Evolutionary conservation across 2,329 filamentous ascomycete genomes (phyloP).

Genomic region (Paraphoma sp.): DNA sequence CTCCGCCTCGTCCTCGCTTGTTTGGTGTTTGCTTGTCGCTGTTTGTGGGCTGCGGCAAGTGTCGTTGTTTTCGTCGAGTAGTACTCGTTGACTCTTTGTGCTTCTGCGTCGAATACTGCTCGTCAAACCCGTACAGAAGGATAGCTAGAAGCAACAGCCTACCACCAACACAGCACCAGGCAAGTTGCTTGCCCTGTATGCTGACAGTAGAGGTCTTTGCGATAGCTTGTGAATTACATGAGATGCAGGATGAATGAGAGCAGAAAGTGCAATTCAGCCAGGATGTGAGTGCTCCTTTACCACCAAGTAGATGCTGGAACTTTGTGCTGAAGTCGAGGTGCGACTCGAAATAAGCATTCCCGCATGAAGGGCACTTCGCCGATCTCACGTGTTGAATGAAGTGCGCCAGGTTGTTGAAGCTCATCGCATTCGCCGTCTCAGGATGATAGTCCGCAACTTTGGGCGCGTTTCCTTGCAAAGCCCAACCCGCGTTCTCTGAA

Average conservation of each 20-base stretch:
- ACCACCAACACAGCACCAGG: constrained; percentile 46
- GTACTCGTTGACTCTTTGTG: constrained; percentile 5
- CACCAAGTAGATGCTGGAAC: constrained; percentile 23
- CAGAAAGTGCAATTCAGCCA: constrained; percentile 25
- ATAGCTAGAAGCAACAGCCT: constrained; percentile 46
- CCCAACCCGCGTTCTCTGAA: neutral
- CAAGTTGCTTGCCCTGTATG: constrained; percentile 13
- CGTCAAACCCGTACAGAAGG: constrained; percentile 48
- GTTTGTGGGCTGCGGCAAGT: neutral
- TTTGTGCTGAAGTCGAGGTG: constrained; percentile 14
- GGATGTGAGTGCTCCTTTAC: constrained; percentile 11
- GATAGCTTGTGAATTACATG: constrained; percentile 15
- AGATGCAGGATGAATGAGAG: constrained; percentile 18
- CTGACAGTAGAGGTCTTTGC: constrained; percentile 2
- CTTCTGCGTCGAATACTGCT: constrained; percentile 19
- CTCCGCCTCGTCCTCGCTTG: constrained; percentile 1
- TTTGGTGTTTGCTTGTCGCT: constrained; percentile 2
- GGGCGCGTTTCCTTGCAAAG: neutral
- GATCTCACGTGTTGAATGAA: constrained; percentile 17
- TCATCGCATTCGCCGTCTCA: constrained; percentile 4
- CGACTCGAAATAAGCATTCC: constrained; percentile 9
- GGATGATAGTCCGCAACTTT: constrained; percentile 1
- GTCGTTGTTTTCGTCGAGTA: neutral
- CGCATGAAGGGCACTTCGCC: constrained; percentile 18
- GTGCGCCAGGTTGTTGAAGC: constrained; percentile 9